A percentile compares a stretch with the other conserved stretches of the same genome.
Conservation (phyloP, 2,329 filamentous ascomycete species). For the Trichoderma pleuroti region DNA sequence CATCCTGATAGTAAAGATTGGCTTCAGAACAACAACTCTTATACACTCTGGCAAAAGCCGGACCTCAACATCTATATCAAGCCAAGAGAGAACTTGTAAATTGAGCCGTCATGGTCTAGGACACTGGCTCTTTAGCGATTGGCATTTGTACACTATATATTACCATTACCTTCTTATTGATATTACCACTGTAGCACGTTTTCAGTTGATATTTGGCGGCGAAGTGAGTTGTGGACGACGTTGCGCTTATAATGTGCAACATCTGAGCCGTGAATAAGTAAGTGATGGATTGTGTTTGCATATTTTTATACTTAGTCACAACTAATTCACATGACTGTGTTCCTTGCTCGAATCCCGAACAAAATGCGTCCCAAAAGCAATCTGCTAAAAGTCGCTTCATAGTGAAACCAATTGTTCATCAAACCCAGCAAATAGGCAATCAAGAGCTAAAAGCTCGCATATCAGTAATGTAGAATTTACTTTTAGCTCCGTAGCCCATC, state of each 20-base stretch:
- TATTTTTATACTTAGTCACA: not conserved
- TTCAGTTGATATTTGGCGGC: not conserved
- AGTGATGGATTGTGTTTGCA: no score
- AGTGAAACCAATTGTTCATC: no score
- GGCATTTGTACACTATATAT: not conserved
- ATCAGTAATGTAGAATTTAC: no score
- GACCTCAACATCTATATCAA: constrained; percentile 4
- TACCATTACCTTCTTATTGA: not conserved
- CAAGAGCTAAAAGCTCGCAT: no score
- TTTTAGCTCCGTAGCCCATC: no score
- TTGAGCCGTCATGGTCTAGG: not conserved
- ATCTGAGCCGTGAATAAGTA: no score
- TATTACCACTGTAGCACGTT: not conserved
- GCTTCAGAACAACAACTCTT: not conserved
- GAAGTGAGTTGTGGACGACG: not conserved
- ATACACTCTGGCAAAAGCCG: constrained; percentile 16
- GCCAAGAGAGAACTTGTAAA: not conserved
- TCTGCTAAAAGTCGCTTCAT: no score
- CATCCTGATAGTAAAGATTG: constrained; percentile 12
- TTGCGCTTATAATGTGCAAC: no score
- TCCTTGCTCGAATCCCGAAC: not conserved
- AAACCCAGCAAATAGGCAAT: no score
- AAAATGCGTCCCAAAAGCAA: no score
- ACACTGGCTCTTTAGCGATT: not conserved
- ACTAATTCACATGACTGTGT: not conserved